Conservation (phyloP, 371 early-diverging fungal species). For the Zopfochytrium polystomum region DNA sequence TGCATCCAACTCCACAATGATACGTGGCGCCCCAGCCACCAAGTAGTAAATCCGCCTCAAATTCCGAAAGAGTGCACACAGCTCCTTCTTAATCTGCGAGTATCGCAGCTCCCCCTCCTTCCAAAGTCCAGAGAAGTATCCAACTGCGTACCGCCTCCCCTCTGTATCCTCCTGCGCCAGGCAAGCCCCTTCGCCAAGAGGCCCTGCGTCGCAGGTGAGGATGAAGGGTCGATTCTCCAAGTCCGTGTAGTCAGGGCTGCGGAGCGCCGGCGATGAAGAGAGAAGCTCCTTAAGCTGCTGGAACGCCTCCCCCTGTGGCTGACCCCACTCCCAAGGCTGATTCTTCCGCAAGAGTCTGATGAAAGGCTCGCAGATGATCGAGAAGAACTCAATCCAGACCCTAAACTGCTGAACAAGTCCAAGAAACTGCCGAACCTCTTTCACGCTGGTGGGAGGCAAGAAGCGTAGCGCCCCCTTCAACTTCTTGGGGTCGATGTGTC, state of each 20-base stretch:
- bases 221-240: slow-evolving; percentile 10
- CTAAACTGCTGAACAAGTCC: slow-evolving; percentile 3
- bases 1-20: slow-evolving; percentile 11
- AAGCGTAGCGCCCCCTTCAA: not conserved
- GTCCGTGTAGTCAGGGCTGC: not conserved
- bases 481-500: not conserved
- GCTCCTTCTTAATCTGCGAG: slow-evolving; percentile 16
- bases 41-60: slow-evolving; percentile 9
- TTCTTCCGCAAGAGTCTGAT: slow-evolving; percentile 8
- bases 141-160: not conserved
- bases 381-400: slow-evolving; percentile 4
- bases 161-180: slow-evolving; percentile 6
- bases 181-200: slow-evolving; percentile 5
- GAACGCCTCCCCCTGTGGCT: not conserved
- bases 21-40: not conserved
- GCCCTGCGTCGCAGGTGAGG: slow-evolving; percentile 10
- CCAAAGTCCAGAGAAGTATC: slow-evolving; percentile 7
- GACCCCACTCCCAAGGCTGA: not conserved
- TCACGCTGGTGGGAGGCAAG: no score
- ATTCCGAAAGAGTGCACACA: slow-evolving; percentile 5
- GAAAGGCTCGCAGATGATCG: slow-evolving; percentile 7
- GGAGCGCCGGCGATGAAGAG: not conserved
- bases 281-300: slow-evolving; percentile 4
- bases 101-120: no score
- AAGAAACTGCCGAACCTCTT: slow-evolving; percentile 13